Evolutionary conservation across 805 yeast genomes (phyloP).

Genomic region (Suhomyces canberraensis): DNA sequence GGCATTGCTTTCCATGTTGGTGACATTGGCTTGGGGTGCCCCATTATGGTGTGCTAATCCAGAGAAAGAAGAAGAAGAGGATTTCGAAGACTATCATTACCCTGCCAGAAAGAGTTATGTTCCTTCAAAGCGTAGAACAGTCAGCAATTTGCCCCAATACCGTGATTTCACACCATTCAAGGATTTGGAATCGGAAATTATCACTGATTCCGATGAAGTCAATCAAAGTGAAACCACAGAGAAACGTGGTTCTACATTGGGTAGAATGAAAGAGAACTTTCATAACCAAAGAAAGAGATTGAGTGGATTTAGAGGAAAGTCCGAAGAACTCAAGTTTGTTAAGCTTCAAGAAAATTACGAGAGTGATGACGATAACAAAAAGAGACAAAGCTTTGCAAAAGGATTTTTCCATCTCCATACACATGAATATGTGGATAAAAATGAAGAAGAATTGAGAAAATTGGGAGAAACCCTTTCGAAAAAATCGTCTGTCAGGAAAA

Average conservation of each 20-base stretch:
- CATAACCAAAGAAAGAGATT: conserved; percentile 1
- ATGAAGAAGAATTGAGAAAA: conserved; percentile 30
- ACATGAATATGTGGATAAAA: conserved; percentile 7
- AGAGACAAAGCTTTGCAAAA: conserved; percentile 2
- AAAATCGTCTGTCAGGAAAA: conserved; percentile 29
- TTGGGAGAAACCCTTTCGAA: conserved; percentile 36
- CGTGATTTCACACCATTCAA: not conserved
- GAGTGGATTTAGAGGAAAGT: not conserved
- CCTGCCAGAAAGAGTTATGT: conserved; percentile 1
- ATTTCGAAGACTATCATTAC: conserved; percentile 12
- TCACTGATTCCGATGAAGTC: conserved; percentile 29
- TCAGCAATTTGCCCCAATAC: not conserved
- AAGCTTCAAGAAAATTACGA: not conserved
- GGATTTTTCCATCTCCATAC: conserved; percentile 4
- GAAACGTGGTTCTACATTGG: conserved; percentile 1
- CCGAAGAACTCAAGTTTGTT: conserved; percentile 1
- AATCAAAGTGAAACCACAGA: conserved; percentile 16
- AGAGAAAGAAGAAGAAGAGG: conserved; percentile 21
- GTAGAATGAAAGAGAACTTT: conserved; percentile 2
- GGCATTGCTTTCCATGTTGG: conserved; percentile 18
- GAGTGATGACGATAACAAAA: not conserved
- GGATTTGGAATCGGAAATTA: not conserved
- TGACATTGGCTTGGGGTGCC: conserved; percentile 33
- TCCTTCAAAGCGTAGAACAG: not conserved
- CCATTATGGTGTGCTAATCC: conserved; percentile 56